Evolutionary conservation across 345 rosid species (phyloP).

Genomic region (Corchorus olitorius): DNA sequence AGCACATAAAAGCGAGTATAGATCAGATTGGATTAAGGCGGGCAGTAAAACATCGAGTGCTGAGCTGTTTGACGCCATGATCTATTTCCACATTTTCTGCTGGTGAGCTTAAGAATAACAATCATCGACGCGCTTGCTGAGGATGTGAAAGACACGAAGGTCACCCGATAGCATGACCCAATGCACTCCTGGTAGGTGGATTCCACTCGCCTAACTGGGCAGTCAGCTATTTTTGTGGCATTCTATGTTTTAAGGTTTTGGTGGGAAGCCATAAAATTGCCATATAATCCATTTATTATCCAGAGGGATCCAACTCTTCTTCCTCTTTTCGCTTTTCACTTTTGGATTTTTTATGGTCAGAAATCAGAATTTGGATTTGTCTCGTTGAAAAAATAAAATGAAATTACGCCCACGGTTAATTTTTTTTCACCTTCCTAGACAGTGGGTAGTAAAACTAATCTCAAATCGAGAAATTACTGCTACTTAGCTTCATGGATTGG

Average conservation of each 20-base stretch:
- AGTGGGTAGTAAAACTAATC: too few species aligned
- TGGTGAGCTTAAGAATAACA: background rate
- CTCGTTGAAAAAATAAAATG: too few species aligned
- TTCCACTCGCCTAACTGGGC: background rate
- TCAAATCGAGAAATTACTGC: too few species aligned
- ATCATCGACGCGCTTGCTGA: background rate
- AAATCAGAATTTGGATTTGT: background rate
- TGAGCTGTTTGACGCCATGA: conserved; percentile 8
- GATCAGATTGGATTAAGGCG: background rate
- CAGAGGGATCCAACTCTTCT: background rate
- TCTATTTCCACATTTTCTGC: background rate
- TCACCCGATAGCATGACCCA: background rate
- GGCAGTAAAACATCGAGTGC: background rate
- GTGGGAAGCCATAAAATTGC: background rate
- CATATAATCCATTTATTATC: background rate
- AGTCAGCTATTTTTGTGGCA: background rate
- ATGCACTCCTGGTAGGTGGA: background rate
- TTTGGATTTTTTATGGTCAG: background rate
- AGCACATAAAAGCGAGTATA: background rate
- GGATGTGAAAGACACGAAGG: background rate
- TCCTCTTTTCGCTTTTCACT: background rate
- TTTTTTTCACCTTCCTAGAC: too few species aligned
- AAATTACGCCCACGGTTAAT: too few species aligned
- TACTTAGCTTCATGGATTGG: too few species aligned
- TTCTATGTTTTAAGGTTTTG: background rate